Evolutionary conservation across 1,284 basidiomycete genomes (phyloP).

Genomic region (Irpex lacteus): DNA sequence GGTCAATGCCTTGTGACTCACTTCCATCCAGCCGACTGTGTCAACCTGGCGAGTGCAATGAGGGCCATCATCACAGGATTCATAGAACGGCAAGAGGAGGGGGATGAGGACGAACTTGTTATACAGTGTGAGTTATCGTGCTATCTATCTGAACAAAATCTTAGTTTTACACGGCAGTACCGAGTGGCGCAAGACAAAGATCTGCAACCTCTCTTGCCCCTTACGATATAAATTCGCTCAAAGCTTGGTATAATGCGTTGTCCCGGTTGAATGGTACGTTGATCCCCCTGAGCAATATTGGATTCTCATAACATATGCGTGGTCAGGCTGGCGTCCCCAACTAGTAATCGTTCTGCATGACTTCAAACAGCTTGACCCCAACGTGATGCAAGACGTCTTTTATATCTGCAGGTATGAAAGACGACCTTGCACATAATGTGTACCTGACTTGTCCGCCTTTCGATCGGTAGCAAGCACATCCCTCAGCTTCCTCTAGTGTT

Average conservation of each 20-base stretch:
- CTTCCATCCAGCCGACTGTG: conserved; percentile 56
- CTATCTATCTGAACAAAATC: not conserved
- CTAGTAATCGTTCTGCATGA: conserved; percentile 62
- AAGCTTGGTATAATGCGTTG: conserved; percentile 52
- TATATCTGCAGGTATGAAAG: conserved; percentile 62
- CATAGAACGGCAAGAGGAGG: conserved; percentile 31
- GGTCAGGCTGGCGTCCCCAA: conserved; percentile 23
- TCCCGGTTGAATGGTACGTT: conserved; percentile 35
- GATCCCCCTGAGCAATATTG: not conserved
- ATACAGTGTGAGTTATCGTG: not conserved
- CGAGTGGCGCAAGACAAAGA: conserved; percentile 37
- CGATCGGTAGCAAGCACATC: conserved; percentile 33
- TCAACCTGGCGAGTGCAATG: conserved; percentile 52
- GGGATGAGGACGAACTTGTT: conserved; percentile 23
- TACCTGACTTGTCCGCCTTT: conserved; percentile 2
- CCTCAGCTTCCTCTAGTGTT: conserved; percentile 57
- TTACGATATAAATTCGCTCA: conserved; percentile 57
- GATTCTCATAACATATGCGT: not conserved
- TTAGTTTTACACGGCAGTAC: conserved; percentile 1
- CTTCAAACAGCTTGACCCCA: conserved; percentile 65
- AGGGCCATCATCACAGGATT: conserved; percentile 56
- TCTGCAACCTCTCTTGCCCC: conserved; percentile 48
- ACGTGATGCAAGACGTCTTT: conserved; percentile 61
- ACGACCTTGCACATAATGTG: not conserved
- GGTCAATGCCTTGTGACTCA: conserved; percentile 35